Evolutionary conservation across 495 filamentous ascomycete genomes (phyloP), one percentile per base, ranked within the genome.

Genomic region (Talaromyces borbonicus): DNA sequence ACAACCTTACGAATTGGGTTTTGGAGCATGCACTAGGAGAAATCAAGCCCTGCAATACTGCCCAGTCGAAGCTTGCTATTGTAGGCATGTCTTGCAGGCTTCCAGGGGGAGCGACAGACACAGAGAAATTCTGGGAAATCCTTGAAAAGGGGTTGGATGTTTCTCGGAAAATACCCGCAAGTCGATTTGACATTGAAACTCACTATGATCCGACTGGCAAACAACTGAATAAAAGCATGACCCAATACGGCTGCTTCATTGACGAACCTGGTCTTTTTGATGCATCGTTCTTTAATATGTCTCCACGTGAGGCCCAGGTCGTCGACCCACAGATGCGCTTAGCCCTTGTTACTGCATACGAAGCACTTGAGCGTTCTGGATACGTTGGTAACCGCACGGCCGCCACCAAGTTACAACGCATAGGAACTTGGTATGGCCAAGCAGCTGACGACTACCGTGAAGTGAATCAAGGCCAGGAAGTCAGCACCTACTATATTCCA

Each of bases 171-270:
- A 56, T 75, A 0, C 71, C 71, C 0, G 39, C 51, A 0, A 65
- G 69, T 46, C 57, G 71, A 15, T 76, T 69, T 23, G 64, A 74
- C 45, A 25, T 68, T 2, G 52, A 67, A 0, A 56, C 62, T 0
- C 69, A 76, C 43, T 57, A 40, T 26, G 70, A 76, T 52, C 59
- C 63, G 0, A 55, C 54, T 8, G 71, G 69, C 5, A 66, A 71
- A 23, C 52, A 15, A 0, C 42, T 46, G 8, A 71, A 69, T 27
- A 52, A 59, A 4, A 63, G 40, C 23, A 26, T 43, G 2, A 69
- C 57, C 0, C 65, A 60, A 0, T 71, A 50, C 38, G 69, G 69
- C 6, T 58, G 53, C 46, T 68, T 60, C 24, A 50, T 68, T 8
- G 48, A 63, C 2, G 20, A 47, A 6, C 56, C 64, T 0, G 62